Evolutionary conservation across 2,329 filamentous ascomycete species (phyloP), one percentile per base, ranked within the genome.

Genomic region (Harringtonia aguacate): DNA sequence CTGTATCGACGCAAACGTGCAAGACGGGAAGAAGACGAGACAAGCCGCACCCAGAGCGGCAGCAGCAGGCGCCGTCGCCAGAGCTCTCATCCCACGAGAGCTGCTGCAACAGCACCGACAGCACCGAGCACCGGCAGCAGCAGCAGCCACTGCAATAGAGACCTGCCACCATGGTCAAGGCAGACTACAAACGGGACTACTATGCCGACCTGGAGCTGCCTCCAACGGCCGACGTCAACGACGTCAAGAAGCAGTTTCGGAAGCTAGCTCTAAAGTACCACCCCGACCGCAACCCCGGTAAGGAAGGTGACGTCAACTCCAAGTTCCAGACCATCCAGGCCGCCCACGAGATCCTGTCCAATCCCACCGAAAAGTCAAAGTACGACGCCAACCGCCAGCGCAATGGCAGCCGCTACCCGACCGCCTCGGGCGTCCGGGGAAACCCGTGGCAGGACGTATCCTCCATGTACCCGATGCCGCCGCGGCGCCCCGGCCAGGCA

Each of bases 191-290:
- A 18, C 76, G 79, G 55, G 84, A 94, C 64, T 92, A 92, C 63
- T 94, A 95, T 64, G 82, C 79, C 49, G 87, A 94, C 65, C 71
- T 95, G 44, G 85, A 86, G 51, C 65, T 95, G 45, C 62, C 77
- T 2, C 67, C 75, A 12, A 75, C 73, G 54, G 85, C 85, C 43
- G 78, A 83, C 52, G 65, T 78, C 36, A 75, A 80, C 27, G 86
- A 92, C 34, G 80, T 94, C 58, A 90, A 86, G 67, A 92, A 83
- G 62, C 83, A 89, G 56, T 95, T 88, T 62, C 77, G 84, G 53
- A 88, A 87, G 61, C 75, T 94, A 87, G 87, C 87, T 39, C 69
- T 94, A 38, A 84, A 85, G 61, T 94, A 84, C 56, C 88, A 95
- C 57, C 88, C 88, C 8, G 88, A 95, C 60, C 82, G 88, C 47